Evolutionary conservation across 176 grass and related monocot genomes (phyloP), one percentile per base, ranked within the genome.

Genomic region (Thalia dealbata): DNA sequence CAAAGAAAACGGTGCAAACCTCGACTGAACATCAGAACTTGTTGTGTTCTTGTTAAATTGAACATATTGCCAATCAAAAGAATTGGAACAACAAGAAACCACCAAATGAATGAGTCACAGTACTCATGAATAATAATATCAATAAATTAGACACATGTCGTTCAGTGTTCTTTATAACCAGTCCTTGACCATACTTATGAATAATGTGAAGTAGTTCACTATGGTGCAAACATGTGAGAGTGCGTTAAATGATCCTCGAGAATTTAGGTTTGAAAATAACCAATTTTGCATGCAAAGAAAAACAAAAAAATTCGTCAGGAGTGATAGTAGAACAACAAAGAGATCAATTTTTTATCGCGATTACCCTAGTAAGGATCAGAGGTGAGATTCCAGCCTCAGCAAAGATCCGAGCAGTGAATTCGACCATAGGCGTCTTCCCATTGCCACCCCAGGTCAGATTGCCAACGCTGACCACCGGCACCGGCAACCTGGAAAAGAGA

Each of bases 391-490:
- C 78, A 6, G 63, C 44, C 61, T 52, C 24, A 74, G 84, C 65
- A 55, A 90, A 88, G 23, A 76, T 23, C 18, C 83, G 81, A 56
- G 87, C 85, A 27, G 91, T 43, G 61, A 83, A 92, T 55, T 92
- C 87, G 45, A 97, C 87, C 89, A 88, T 92, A 51, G 87, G 87
- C 0, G 95, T 97, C 86, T 92, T 92, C 16, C 93, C 93, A 27
- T 84, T 92, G 29, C 87, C 87, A 8, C 87, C 95, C 87, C 87
- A 92, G 38, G 87, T 97, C 67, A 88, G 71, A 78, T 97, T 97
- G 3, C 89, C 95, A 45, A 92, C 90, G 73, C 90, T 92, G 73
- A 92, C 77, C 32, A 92, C 83, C 10, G 90, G 90, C 26, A 97
- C 83, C 1, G 83, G 80, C 43, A 86, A 71, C 64, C 84, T 86